Percentiles rank a stretch among this genome's conserved stretches.
Evolutionary conservation across 2,329 filamentous ascomycete species (phyloP).

Genomic region (Penicillium corylophilum): DNA sequence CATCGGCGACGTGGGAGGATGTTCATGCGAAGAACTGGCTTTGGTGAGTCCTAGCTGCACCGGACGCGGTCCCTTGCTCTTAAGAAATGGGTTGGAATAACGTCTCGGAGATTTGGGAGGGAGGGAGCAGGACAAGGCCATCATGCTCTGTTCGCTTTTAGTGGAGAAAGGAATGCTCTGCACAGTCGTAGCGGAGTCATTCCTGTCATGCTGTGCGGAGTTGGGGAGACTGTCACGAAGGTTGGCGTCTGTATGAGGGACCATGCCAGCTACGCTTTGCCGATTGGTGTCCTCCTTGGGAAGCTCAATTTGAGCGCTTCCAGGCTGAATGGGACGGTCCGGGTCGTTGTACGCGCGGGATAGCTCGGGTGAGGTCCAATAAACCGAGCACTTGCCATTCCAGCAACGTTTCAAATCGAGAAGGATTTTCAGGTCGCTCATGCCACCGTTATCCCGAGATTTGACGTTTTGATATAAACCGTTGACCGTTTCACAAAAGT

Average conservation of each 20-base stretch:
- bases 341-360: conserved; percentile 57
- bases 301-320: conserved; percentile 65
- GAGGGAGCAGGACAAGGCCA: conserved; percentile 61
- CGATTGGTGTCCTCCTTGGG: conserved; percentile 27
- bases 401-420: conserved; percentile 96
- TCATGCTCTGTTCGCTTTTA: conserved; percentile 53
- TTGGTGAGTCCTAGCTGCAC: conserved; percentile 39
- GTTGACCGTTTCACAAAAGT: conserved; percentile 82
- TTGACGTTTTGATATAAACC: conserved; percentile 54
- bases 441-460: conserved; percentile 52
- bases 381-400: conserved; percentile 83
- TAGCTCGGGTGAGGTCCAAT: conserved; percentile 77
- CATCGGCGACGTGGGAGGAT: conserved; percentile 31
- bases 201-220: conserved; percentile 32
- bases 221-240: conserved; percentile 19
- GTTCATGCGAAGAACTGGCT: conserved; percentile 29
- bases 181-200: conserved; percentile 36
- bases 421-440: conserved; percentile 77
- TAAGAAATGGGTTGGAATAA: conserved; percentile 32
- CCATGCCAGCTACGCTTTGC: conserved; percentile 1
- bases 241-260: conserved; percentile 7
- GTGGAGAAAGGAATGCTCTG: conserved; percentile 38
- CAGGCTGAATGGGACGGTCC: conserved; percentile 69
- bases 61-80: conserved; percentile 41
- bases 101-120: conserved; percentile 49